These are phyloP conservation scores for Neonectria punicea DNA, from an alignment of 2,329 filamentous ascomycete genomes.

Conservation along the genomic window DNA sequence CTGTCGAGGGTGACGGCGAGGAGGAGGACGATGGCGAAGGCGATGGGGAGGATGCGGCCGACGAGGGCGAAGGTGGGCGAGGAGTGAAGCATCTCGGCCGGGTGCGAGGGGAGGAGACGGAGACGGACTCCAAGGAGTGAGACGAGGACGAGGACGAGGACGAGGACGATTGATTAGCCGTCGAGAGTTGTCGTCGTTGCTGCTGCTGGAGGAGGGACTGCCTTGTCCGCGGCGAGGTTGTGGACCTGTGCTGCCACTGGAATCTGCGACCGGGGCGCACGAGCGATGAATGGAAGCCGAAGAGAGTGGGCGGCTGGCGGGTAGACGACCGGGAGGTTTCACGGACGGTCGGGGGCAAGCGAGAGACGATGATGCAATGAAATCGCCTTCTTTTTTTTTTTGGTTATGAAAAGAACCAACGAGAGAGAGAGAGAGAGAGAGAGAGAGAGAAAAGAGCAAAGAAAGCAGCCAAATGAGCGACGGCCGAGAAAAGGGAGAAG, in stretches of 20 bases:
- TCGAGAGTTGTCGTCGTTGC: not conserved
- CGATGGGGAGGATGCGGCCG: conserved; percentile 31
- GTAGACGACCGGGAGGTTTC: not conserved
- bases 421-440: not conserved
- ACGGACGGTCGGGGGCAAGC: not conserved
- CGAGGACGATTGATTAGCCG: not conserved
- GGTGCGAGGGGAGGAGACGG: conserved; percentile 4
- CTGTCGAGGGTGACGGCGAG: conserved; percentile 27
- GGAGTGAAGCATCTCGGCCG: conserved; percentile 26
- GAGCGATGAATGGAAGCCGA: not conserved
- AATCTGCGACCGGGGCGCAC: not conserved
- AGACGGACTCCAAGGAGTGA: not conserved
- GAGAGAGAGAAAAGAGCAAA: not conserved
- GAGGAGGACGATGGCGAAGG: conserved; percentile 34
- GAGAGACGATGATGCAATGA: not conserved
- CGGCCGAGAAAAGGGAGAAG: not conserved
- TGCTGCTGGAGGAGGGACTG: not conserved
- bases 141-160: not conserved
- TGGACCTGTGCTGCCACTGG: not conserved
- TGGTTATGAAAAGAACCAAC: not conserved
- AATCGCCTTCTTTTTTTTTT: not conserved
- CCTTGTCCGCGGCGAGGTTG: not conserved
- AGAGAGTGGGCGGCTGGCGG: not conserved
- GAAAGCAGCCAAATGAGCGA: not conserved
- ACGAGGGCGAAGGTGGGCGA: conserved; percentile 21